A percentile compares a stretch with the other conserved stretches of the same genome.
Conservation (phyloP, 129 eudicot genomes). For the sunflower (Helianthus annuus) region HanXRQr2.0-SUNRISE NC_035438.2:122006369-122006868, state of each 20-base stretch:
- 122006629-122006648: not conserved
- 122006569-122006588: conserved; percentile 99
- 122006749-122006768: too few species aligned
- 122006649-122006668: not conserved
- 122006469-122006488: not conserved
- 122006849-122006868: too few species aligned
- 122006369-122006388: too few species aligned
- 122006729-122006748: too few species aligned
- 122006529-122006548: conserved; percentile 95
- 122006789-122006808: too few species aligned
- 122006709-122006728: too few species aligned
- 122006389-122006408: too few species aligned
- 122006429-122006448: not conserved
- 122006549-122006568: conserved; percentile 81
- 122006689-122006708: not conserved
- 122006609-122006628: conserved; percentile 91
- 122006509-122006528: conserved; percentile 20
- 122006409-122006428: too few species aligned
- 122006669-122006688: not conserved
- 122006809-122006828: too few species aligned
- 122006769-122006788: too few species aligned
- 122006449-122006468: not conserved
- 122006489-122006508: not conserved
- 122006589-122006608: conserved; percentile 71
- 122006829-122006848: too few species aligned